Conservation (phyloP, 805 yeast species). For the Candida succiphila region DNA sequence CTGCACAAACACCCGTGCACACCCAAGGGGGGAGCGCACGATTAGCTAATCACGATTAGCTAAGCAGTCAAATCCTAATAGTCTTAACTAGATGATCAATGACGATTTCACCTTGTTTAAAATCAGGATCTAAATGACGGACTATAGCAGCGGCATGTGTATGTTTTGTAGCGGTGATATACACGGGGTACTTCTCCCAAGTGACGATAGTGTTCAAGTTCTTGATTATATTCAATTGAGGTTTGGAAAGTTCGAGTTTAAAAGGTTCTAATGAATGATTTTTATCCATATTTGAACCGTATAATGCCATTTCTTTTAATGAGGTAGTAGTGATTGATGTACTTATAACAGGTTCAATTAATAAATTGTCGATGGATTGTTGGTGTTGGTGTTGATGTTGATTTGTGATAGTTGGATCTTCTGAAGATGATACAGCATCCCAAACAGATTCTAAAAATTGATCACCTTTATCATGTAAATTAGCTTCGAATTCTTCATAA, state of each 20-base stretch:
- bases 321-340: slow-evolving; percentile 2
- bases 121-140: slow-evolving; percentile 42
- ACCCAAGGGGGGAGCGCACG: too few relatives aligned
- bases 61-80: slow-evolving; percentile 27
- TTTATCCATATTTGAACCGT: slow-evolving; percentile 3
- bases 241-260: slow-evolving; percentile 25
- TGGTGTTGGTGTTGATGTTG: slow-evolving; percentile 1
- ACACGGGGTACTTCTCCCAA: slow-evolving; percentile 68
- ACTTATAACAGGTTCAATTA: slow-evolving; percentile 6
- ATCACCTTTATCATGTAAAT: slow-evolving; percentile 53
- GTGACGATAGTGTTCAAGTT: slow-evolving; percentile 46
- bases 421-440: slow-evolving; percentile 38
- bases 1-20: too few relatives aligned
- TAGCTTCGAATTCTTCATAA: slow-evolving; percentile 25
- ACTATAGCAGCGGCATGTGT: slow-evolving; percentile 82
- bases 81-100: slow-evolving; percentile 53
- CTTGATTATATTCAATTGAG: slow-evolving; percentile 43
- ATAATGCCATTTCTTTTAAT: slow-evolving; percentile 8
- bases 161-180: slow-evolving; percentile 52
- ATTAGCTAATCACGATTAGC: too few relatives aligned
- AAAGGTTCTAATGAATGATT: slow-evolving; percentile 12
- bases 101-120: slow-evolving; percentile 62
- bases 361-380: slow-evolving; percentile 4
- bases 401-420: slow-evolving; percentile 1
- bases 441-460: slow-evolving; percentile 54